Evolutionary conservation across 2,329 filamentous ascomycete species (phyloP), one percentile per base, ranked within the genome.

Genomic region (Cercospora sp.): DNA sequence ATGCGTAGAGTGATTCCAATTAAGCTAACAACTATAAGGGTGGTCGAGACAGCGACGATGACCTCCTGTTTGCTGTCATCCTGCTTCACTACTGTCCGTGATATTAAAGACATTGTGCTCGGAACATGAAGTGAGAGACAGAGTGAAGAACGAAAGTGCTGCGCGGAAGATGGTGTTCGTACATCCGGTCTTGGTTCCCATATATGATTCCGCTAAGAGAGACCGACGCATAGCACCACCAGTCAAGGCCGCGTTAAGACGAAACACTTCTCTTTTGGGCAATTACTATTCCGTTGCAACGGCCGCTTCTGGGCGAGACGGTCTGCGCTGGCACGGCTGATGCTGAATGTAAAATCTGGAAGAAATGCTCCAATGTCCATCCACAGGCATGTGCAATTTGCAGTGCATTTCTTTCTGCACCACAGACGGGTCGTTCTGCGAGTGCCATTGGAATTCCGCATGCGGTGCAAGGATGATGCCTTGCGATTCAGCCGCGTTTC

Each of bases 41-140:
- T 58, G 12, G 70, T 51, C 4, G 70, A 70, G 23, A 66, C n/a
- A n/a, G 67, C 66, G 48, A 71, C 60, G 9, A 71, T 64, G 12
- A 68, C 60, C 16, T 68, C 10, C 36, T 69, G 69, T 33, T 66
- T 60, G 64, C 61, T 69, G 30, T 60, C 64, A 42, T 53, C 45
- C 9, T 51, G 53, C 1, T 20, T 13, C n/a, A 36, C 8, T 20
- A 36, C 40, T 26, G 9, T 58, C 26, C 10, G 33, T 20, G 13
- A 30, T 30, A 28, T 18, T 12, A 20, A 53, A 23, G 31, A 26
- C 62, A 64, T 64, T 36, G 7, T 23, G n/a, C 18, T 33, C 20
- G 28, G 26, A 40, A 20, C 30, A 59, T 12, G 23, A 18, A 36
- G 31, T 13, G 20, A 53, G 23, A 57, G 51, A 30, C 20, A 20